These are phyloP conservation scores for Panaeolus cyanescens DNA, from an alignment of 768 basidiomycete species.

Conservation along the genomic window DNA sequence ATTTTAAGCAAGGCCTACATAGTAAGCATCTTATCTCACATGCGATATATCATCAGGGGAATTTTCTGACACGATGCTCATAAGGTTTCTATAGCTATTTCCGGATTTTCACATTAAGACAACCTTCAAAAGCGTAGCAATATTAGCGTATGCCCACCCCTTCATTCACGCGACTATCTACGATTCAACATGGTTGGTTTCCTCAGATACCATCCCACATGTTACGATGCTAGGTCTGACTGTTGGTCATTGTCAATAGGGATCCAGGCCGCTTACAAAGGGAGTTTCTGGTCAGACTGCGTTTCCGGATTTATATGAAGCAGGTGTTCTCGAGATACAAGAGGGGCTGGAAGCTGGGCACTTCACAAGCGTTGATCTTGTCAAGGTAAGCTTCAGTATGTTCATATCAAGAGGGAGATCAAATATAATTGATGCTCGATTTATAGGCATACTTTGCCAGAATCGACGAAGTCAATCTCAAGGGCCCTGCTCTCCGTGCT, in stretches of 20 bases:
- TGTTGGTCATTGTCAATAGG: too few species aligned
- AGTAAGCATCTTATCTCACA: background rate
- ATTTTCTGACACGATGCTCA: background rate
- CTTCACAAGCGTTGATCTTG: conserved; percentile 63
- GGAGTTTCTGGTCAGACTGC: background rate
- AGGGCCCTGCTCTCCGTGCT: conserved; percentile 58
- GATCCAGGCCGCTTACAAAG: background rate
- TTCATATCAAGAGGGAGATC: background rate
- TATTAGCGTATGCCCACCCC: too few species aligned
- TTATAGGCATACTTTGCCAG: conserved; percentile 63
- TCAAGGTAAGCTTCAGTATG: conserved; percentile 46
- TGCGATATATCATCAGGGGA: background rate
- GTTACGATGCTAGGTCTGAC: too few species aligned
- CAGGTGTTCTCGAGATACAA: conserved; percentile 55
- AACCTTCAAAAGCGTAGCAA: background rate
- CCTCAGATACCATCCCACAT: too few species aligned
- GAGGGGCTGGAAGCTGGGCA: conserved; percentile 46
- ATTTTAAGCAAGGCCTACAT: background rate
- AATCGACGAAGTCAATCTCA: conserved; percentile 68
- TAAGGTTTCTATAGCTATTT: background rate
- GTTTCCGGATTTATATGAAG: conserved; percentile 63
- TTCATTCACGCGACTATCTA: background rate
- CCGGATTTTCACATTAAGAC: background rate
- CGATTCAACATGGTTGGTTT: background rate
- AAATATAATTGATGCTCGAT: background rate